Base-by-base conservation (phyloP, 2,329 filamentous ascomycete species). In the Xylariaceae sp. region DNA sequence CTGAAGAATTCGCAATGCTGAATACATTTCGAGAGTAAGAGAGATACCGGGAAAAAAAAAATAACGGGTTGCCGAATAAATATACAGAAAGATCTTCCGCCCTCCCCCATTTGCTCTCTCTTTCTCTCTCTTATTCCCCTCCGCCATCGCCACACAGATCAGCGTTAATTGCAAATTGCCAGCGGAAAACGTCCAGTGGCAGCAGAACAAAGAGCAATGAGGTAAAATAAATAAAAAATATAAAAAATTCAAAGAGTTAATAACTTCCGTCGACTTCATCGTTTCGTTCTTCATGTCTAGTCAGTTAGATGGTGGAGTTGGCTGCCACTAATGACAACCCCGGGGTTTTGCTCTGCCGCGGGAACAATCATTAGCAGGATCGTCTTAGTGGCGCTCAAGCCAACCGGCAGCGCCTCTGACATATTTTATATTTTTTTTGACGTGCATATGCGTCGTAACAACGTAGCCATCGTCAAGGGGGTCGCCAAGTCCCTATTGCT, bases 361-460 rank as follows among this genome's bases (percentile, higher is more conserved):
- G 59, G 59, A 59, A 51, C 54, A 64, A 44, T 62, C 50, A 68
- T 65, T 67, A 65, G 57, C 57, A 63, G 62, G 62, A 61, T 55
- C 47, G 55, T 56, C 60, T 54, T 59, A 47, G 56, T 53, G 52
- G 52, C 9, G 12, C 19, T 39, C 40, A 12, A 41, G 55, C 62
- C 65, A 62, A 60, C 59, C 51, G 58, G 62, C 54, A 61, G 64
- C 61, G 62, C 57, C 51, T 61, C 43, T 66, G 63, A 64, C 63
- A 64, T 68, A 59, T 67, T 66, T 64, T 67, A 65, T 48, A 45
- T 63, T 19, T 19, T 19, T 19, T 19, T 19, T 64, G 67, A 68
- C 66, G 65, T 65, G 65, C 67, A 58, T 69, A 62, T 68, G 67
- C 67, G 64, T 70, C 68, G 67, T 70, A 69, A 70, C 63, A 68